Base-by-base conservation (phyloP, 2,329 filamentous ascomycete genomes). In the Sporothrix globosa region DNA sequence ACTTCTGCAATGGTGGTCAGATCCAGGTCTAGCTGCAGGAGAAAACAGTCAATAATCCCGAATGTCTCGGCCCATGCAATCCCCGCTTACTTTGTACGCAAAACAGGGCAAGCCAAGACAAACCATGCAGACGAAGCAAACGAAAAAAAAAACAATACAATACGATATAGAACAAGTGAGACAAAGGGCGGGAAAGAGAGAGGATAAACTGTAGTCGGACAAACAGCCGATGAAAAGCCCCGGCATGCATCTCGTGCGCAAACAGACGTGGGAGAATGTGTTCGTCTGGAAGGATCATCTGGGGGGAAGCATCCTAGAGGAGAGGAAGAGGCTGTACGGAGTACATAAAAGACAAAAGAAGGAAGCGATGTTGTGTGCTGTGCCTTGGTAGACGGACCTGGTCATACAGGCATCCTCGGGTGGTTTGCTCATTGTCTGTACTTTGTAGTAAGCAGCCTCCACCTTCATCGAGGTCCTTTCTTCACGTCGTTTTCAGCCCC, bases 11-110 rank as follows among this genome's bases (percentile, higher is more conserved):
- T 17, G 39, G 2, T 19, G 17, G 41, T 4, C 24, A 4, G 48
- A 3, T 4, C 9, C 48, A n/a, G 19, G 9, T n/a, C 1, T 21
- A 7, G 48, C 6, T 9, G 19, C 7, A 9, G 19, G 17, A 21
- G 19, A 50, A 41, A 61, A 24, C n/a, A 13, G n/a, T 44, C n/a
- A 50, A 65, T 19, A 48, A 21, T 10, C 13, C n/a, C 58, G 39
- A 6, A 65, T 50, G 61, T 65, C 61, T 65, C 61, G 60, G 60
- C 10, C 60, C 7, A 50, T 65, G 60, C 24, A 48, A 34, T 13
- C 17, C 44, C 44, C 44, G 41, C 60, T 65, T 48, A 50, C 44
- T 48, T 50, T 50, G 14, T 11, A 27, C 24, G 30, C 60, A 65
- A 9, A 44, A 3, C 44, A 2, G 24, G 46, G 61, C 44, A 50